A percentile compares a stretch with the other conserved stretches of the same genome.
phyloP scores from a whole-genome alignment of 306 rosid species.

The Quercus rubra region DNA sequence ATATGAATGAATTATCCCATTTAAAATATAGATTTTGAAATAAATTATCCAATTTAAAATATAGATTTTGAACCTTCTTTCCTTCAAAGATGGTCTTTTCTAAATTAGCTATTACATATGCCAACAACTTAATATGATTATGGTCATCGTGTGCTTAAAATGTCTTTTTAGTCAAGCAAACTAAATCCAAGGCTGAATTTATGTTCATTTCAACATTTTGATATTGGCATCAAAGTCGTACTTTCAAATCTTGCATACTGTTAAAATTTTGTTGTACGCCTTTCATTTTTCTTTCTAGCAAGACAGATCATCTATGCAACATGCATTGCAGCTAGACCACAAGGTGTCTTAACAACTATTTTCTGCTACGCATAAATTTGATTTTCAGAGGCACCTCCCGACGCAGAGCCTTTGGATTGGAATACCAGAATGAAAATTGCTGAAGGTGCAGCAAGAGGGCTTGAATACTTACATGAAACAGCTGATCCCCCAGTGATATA shows the following conservation, averaged over 20 bases:
- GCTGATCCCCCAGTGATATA: slow-evolving; percentile 87
- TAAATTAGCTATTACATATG: no score
- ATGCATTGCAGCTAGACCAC: no score
- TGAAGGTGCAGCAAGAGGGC: slow-evolving; percentile 87
- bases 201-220: not conserved
- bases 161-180: not conserved
- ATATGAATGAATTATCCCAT: not conserved
- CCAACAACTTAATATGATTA: not conserved
- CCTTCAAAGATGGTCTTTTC: no score
- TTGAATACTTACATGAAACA: slow-evolving; percentile 75
- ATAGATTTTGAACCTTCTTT: no score
- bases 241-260: not conserved
- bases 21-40: no score
- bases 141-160: no score
- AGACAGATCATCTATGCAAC: no score
- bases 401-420: slow-evolving; percentile 67
- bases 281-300: no score
- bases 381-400: slow-evolving; percentile 40
- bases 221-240: no score
- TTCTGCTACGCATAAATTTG: not conserved
- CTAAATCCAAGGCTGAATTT: not conserved
- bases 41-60: not conserved
- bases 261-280: not conserved
- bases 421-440: slow-evolving; percentile 79
- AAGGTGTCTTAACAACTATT: not conserved